These are phyloP conservation scores for Thermothelomyces thermophilus DNA, from an alignment of 2,329 filamentous ascomycete genomes.

Conservation along the genomic window DNA sequence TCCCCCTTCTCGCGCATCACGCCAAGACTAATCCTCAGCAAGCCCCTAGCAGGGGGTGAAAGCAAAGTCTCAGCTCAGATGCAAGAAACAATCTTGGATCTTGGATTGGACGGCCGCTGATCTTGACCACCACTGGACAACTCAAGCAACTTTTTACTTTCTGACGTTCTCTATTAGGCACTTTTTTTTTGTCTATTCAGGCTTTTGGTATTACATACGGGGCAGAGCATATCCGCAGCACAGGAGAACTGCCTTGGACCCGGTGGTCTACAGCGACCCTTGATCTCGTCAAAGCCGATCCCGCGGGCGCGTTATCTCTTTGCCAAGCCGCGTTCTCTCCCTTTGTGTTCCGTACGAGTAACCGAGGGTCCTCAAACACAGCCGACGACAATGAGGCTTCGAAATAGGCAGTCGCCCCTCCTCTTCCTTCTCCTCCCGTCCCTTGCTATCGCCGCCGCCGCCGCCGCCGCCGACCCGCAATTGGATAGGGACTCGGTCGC, in stretches of 20 bases:
- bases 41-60: conserved; percentile 10
- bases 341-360: too few species aligned
- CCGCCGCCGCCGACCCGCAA: conserved; percentile 30
- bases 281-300: not conserved
- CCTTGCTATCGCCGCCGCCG: conserved; percentile 41
- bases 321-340: not conserved
- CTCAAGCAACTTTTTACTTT: not conserved
- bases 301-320: not conserved
- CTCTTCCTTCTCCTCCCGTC: conserved; percentile 55
- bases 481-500: conserved; percentile 25
- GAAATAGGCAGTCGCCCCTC: conserved; percentile 46
- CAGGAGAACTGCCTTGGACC: not conserved
- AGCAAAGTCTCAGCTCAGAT: too few species aligned
- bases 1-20: conserved; percentile 20
- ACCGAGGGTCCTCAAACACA: not conserved
- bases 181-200: not conserved
- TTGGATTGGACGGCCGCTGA: not conserved
- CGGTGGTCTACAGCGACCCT: not conserved
- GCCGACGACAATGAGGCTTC: conserved; percentile 50
- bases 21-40: conserved; percentile 15
- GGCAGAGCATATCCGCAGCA: not conserved
- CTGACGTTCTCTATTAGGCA: conserved; percentile 10
- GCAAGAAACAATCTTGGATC: not conserved
- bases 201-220: too few species aligned
- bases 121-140: not conserved